A percentile compares a stretch with the other conserved stretches of the same genome.
phyloP scores from a whole-genome alignment of 495 filamentous ascomycete genomes.

The Aspergillus incahuasiensis region DNA sequence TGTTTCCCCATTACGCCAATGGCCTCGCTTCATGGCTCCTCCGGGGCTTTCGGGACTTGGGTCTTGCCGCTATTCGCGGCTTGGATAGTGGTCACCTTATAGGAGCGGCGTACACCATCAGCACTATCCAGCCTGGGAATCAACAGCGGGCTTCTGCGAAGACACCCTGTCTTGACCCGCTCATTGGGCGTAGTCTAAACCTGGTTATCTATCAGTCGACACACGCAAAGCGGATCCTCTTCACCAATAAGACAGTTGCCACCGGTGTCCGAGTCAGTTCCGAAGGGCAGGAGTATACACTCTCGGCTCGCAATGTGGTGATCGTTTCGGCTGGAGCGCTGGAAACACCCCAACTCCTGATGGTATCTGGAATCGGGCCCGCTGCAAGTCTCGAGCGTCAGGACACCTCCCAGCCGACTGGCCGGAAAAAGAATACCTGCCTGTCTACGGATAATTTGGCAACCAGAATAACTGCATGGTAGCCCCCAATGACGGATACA shows the following conservation, averaged over 20 bases:
- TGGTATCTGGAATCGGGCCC: slow-evolving; percentile 32
- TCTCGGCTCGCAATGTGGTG: slow-evolving; percentile 43
- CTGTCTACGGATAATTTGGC: not conserved
- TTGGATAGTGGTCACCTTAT: slow-evolving; percentile 40
- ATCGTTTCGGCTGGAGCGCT: slow-evolving; percentile 52
- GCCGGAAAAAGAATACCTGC: slow-evolving; percentile 50
- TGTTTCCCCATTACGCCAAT: slow-evolving; percentile 45
- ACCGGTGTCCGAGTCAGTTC: not conserved
- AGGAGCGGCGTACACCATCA: slow-evolving; percentile 33
- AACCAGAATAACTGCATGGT: slow-evolving; percentile 13
- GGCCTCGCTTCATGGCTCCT: slow-evolving; percentile 39
- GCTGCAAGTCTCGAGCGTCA: too few relatives aligned
- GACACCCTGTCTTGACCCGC: slow-evolving; percentile 22
- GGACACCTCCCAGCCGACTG: slow-evolving; percentile 45
- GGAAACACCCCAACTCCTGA: slow-evolving; percentile 34
- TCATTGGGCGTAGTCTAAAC: not conserved
- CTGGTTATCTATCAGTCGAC: slow-evolving; percentile 31
- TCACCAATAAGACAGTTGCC: not conserved
- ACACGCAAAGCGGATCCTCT: slow-evolving; percentile 24
- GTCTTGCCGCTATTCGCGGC: slow-evolving; percentile 27
- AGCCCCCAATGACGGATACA: slow-evolving; percentile 32
- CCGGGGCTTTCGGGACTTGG: slow-evolving; percentile 32
- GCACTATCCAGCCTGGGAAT: slow-evolving; percentile 32
- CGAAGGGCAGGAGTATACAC: not conserved
- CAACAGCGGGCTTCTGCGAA: slow-evolving; percentile 37